Evolutionary conservation across 805 yeast species (phyloP).

Genomic region (Ogataea pilisensis): DNA sequence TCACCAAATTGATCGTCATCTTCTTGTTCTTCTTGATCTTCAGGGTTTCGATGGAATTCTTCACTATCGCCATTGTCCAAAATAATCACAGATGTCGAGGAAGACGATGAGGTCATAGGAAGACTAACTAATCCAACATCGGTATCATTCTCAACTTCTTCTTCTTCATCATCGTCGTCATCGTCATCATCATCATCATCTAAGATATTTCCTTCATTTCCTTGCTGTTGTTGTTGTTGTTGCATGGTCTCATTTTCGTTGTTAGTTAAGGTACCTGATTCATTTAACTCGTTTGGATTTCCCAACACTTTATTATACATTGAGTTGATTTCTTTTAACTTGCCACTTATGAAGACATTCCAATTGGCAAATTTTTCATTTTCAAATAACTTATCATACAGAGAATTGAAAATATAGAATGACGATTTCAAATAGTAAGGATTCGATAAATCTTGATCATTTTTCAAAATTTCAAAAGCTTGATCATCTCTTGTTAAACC

Average conservation of each 20-base stretch:
- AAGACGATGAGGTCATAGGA: conserved; percentile 10
- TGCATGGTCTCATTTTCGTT: conserved; percentile 19
- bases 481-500: conserved; percentile 32
- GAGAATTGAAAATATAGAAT: conserved; percentile 29
- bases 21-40: conserved; percentile 13
- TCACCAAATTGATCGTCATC: conserved; percentile 11
- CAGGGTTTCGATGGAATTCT: conserved; percentile 39
- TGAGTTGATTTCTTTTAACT: conserved; percentile 48
- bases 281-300: conserved; percentile 33
- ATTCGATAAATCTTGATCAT: conserved; percentile 23
- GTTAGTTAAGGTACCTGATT: conserved; percentile 11
- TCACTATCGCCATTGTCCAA: conserved; percentile 40
- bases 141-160: background rate
- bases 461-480: conserved; percentile 27
- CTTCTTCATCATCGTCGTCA: background rate
- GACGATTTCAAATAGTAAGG: conserved; percentile 31
- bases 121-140: conserved; percentile 8
- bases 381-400: conserved; percentile 29
- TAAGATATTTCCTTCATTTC: conserved; percentile 14
- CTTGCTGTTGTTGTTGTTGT: conserved; percentile 23
- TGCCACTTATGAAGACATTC: conserved; percentile 47
- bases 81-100: conserved; percentile 22
- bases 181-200: conserved; percentile 3
- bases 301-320: conserved; percentile 56
- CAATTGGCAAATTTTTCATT: conserved; percentile 31